A percentile compares a stretch with the other conserved stretches of the same genome.
Conservation (phyloP, 2,329 filamentous ascomycete genomes). For the Aureobasidium sp. region DNA sequence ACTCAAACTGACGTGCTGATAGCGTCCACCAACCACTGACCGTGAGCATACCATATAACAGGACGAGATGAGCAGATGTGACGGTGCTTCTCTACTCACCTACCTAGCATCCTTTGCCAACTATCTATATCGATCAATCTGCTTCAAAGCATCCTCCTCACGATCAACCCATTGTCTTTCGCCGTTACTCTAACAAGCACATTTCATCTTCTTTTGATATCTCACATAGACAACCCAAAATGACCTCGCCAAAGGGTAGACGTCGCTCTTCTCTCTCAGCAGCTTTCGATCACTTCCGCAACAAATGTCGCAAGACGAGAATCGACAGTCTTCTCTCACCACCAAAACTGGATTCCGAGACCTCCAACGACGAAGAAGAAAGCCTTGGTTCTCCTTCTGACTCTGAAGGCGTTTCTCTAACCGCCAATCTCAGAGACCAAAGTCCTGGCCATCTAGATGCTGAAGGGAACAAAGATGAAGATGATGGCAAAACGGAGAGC, state of each 20-base stretch:
- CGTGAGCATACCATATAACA: neutral
- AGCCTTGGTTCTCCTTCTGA: neutral
- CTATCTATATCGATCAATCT: neutral
- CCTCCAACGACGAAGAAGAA: neutral
- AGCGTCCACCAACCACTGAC: neutral
- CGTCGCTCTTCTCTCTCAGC: neutral
- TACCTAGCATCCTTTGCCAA: no score
- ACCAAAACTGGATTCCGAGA: neutral
- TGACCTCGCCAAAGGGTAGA: neutral
- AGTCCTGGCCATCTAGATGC: neutral
- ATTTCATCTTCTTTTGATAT: no score
- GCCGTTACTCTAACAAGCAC: neutral
- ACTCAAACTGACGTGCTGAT: neutral
- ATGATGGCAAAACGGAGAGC: neutral
- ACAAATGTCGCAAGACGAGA: neutral
- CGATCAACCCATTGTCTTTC: no score
- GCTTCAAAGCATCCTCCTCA: no score
- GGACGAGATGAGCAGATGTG: neutral
- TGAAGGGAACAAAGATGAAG: neutral
- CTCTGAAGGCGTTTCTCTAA: neutral
- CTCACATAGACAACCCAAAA: neutral
- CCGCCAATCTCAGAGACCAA: neutral
- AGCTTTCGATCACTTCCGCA: neutral
- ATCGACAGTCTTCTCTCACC: slow-evolving; percentile 12
- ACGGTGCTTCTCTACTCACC: neutral